Conservation (phyloP, 495 filamentous ascomycete species). For the Xylaria telfairii region DNA sequence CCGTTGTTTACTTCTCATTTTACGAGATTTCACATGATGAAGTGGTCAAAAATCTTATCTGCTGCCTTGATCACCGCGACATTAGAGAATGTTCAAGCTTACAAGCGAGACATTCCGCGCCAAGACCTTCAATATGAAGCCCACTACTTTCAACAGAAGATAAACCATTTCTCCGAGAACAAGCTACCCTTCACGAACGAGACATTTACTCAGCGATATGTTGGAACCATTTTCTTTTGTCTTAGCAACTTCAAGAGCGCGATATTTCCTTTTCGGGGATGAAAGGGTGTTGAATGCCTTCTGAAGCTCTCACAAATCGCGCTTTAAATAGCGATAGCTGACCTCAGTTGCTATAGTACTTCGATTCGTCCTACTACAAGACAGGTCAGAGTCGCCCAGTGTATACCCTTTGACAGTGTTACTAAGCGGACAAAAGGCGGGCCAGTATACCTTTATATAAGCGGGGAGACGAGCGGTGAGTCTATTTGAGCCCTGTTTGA, state of each 20-base stretch:
- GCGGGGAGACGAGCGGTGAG: conserved; percentile 47
- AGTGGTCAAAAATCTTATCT: not conserved
- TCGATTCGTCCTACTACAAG: conserved; percentile 54
- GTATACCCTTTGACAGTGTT: not conserved
- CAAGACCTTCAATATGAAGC: conserved; percentile 26
- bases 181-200: conserved; percentile 40
- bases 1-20: not conserved
- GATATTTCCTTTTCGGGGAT: too few relatives aligned
- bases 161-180: conserved; percentile 51
- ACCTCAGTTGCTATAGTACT: too few relatives aligned
- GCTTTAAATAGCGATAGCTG: too few relatives aligned
- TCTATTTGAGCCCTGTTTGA: not conserved
- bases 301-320: too few relatives aligned
- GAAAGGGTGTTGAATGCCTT: too few relatives aligned
- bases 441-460: conserved; percentile 54
- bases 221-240: too few relatives aligned
- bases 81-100: not conserved
- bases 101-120: conserved; percentile 3
- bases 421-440: conserved; percentile 38
- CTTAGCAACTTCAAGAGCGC: too few relatives aligned
- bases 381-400: conserved; percentile 34
- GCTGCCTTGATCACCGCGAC: not conserved
- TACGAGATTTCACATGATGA: not conserved
- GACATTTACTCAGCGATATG: conserved; percentile 55
- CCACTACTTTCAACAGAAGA: conserved; percentile 39